A percentile compares a stretch with the other conserved stretches of the same genome.
Evolutionary conservation across 345 rosid genomes (phyloP).

Genomic region (Populus euphratica): DNA sequence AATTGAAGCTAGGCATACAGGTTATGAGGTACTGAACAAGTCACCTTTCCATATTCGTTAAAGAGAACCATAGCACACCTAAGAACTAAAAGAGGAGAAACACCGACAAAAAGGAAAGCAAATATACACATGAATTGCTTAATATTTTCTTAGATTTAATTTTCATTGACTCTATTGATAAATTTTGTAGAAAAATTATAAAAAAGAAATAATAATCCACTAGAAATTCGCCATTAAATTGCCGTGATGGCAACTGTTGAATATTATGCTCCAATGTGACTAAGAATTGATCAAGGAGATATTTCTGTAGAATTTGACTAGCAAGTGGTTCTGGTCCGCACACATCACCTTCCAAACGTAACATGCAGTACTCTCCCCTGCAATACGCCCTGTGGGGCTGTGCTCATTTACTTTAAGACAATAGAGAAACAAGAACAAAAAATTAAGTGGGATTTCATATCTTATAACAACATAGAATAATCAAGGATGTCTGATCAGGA

Average conservation of each 20-base stretch:
- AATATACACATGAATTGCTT: not conserved
- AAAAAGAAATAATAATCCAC: not conserved
- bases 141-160: too few relatives aligned
- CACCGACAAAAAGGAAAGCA: not conserved
- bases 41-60: not conserved
- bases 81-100: too few relatives aligned
- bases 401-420: not conserved
- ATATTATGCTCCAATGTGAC: not conserved
- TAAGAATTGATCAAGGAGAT: not conserved
- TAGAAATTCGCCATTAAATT: not conserved
- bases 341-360: not conserved
- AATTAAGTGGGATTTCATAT: not conserved
- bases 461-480: not conserved
- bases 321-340: not conserved
- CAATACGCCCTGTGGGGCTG: not conserved
- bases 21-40: not conserved
- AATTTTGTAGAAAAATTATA: not conserved
- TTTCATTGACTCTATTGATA: too few relatives aligned
- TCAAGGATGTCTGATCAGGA: not conserved
- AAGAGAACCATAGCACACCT: too few relatives aligned
- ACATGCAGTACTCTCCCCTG: not conserved
- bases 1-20: not conserved
- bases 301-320: not conserved
- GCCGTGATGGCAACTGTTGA: not conserved
- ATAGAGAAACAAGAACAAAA: not conserved